Base-by-base conservation (phyloP, 2,329 filamentous ascomycete genomes). In the Penicillium brevicompactum region DNA sequence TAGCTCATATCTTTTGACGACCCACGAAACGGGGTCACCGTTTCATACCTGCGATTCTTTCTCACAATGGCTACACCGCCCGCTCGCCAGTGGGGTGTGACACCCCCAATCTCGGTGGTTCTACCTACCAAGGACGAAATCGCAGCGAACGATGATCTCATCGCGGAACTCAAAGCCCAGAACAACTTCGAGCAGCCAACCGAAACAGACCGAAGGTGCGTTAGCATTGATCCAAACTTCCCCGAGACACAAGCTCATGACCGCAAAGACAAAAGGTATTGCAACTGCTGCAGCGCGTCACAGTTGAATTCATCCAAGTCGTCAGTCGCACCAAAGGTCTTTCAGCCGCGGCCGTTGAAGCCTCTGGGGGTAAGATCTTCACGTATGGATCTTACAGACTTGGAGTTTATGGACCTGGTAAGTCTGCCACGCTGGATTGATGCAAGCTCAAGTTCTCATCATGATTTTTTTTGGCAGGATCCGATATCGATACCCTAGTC, bases 401-500 rank as follows among this genome's bases (percentile, higher is more conserved):
- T 11, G 94, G 94, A 57, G 94, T 97, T 22, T 96, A 90, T 74
- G 92, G 92, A 5, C 94, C 94, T 43, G 82, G 83, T 85, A 58
- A 65, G 74, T 69, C 24, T 34, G 21, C 18, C 37, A n/a, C 16
- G 11, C 42, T 16, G 2, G 30, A 41, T 13, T 27, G 3, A 30
- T 7, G 1, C 5, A 18, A n/a, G 1, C 5, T 37, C 13, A 10
- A 9, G 2, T 38, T 6, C 2, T 54, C 18, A 52, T 53, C 53
- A 52, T 52, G 16, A 16, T 27, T 42, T 18, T 27, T 27, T 18
- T n/a, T 56, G 46, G 40, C 44, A 85, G 92, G 92, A 48, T 97
- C 94, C 45, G 94, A 99, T 85, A 97, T 99, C 67, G 94, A 99
- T 78, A 97, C 94, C 1, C 85, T 99, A 49, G 87, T 97, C 56